Evolutionary conservation across 2,329 filamentous ascomycete species (phyloP).

Genomic region (Fusarium equiseti): DNA sequence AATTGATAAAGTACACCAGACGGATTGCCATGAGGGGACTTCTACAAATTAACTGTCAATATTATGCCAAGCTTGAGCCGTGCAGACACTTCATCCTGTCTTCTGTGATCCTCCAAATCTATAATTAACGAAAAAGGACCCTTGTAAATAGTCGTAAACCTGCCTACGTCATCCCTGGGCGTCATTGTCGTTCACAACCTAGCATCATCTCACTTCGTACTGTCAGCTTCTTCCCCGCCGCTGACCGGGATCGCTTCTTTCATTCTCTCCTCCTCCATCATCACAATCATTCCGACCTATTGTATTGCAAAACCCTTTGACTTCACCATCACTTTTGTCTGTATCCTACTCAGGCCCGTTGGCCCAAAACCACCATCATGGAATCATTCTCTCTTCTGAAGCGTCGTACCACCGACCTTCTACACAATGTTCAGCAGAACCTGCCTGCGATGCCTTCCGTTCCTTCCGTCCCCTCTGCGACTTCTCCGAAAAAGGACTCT

Average conservation of each 20-base stretch:
- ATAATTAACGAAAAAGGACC: constrained; percentile 14
- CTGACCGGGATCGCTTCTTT: constrained; percentile 24
- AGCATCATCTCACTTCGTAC: constrained; percentile 36
- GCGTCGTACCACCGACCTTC: constrained; percentile 66
- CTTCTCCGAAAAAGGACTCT: constrained; percentile 44
- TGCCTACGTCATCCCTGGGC: constrained; percentile 37
- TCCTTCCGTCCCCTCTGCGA: constrained; percentile 51
- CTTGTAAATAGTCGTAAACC: constrained; percentile 25
- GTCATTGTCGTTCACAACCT: constrained; percentile 18
- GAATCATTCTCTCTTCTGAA: constrained; percentile 66
- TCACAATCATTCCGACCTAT: constrained; percentile 2
- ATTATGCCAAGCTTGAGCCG: not conserved
- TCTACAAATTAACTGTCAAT: not conserved
- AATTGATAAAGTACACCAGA: constrained; percentile 2
- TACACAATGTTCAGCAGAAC: constrained; percentile 63
- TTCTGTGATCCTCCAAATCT: constrained; percentile 4
- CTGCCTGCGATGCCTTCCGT: constrained; percentile 54
- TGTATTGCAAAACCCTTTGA: not conserved
- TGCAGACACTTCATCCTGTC: not conserved
- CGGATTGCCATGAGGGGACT: not conserved
- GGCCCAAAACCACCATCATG: constrained; percentile 45
- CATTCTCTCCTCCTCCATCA: constrained; percentile 32
- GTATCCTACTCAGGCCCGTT: constrained; percentile 18
- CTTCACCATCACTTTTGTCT: not conserved
- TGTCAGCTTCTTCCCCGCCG: constrained; percentile 42